These are phyloP conservation scores for Periconia macrospinosa DNA, from an alignment of 2,329 filamentous ascomycete species.

Conservation along the genomic window DNA sequence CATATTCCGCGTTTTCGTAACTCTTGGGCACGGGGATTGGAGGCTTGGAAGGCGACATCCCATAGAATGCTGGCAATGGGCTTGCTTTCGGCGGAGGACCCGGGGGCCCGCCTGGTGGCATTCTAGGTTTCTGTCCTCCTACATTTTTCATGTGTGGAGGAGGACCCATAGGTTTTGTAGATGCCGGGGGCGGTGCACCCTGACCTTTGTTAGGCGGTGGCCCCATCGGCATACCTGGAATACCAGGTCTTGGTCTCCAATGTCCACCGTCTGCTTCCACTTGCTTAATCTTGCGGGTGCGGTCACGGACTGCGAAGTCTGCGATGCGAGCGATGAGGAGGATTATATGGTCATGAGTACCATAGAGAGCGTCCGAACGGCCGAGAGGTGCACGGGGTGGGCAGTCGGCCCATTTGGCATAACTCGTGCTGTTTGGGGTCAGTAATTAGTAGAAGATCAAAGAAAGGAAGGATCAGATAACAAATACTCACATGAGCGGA, in stretches of 20 bases:
- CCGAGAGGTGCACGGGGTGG: constrained; percentile 82
- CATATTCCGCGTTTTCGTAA: constrained; percentile 37
- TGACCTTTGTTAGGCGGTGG: constrained; percentile 31
- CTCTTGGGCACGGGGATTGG: constrained; percentile 47
- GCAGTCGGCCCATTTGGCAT: constrained; percentile 80
- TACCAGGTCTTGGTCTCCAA: constrained; percentile 57
- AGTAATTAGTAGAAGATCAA: constrained; percentile 14
- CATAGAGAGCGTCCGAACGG: constrained; percentile 76
- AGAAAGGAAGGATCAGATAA: no score
- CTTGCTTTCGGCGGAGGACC: constrained; percentile 19
- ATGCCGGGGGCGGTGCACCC: constrained; percentile 19
- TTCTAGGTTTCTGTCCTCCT: constrained; percentile 15
- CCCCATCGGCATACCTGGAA: constrained; percentile 44
- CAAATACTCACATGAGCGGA: constrained; percentile 71
- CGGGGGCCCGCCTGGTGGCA: constrained; percentile 9
- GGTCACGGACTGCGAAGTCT: constrained; percentile 76
- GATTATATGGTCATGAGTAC: constrained; percentile 84
- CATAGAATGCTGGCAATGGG: constrained; percentile 54
- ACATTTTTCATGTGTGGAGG: constrained; percentile 27
- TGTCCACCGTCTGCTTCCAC: constrained; percentile 61
- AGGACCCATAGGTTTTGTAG: constrained; percentile 25
- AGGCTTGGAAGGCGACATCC: constrained; percentile 49
- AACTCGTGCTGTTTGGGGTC: constrained; percentile 67
- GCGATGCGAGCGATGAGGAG: constrained; percentile 78
- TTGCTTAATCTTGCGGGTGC: constrained; percentile 73